Evolutionary conservation across 768 basidiomycete species (phyloP), one percentile per base, ranked within the genome.

Genomic region (Dentipellis fragilis): DNA sequence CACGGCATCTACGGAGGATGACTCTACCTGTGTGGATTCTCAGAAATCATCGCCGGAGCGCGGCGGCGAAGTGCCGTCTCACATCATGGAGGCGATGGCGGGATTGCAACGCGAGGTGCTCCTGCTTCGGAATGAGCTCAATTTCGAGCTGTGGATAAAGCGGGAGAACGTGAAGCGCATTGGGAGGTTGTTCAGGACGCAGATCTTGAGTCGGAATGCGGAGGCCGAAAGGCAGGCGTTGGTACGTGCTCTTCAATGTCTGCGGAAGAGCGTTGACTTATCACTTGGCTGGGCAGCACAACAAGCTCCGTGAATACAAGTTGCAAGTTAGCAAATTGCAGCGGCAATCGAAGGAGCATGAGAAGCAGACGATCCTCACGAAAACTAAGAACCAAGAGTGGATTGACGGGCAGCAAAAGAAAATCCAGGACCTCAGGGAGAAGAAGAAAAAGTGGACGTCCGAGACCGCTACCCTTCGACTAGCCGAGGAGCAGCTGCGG

Each of bases 371-470:
- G 0, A 77, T 81, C 1, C 79, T 78, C 12, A 80, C 84, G 2
- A 89, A 89, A 65, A 79, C 82, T 58, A 86, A 87, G 62, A 90
- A 89, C 64, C 79, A 81, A 2, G 88, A 91, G 56, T 94, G 89
- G 87, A 90, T 90, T 60, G 77, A 73, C 3, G 83, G 90, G 57
- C 69, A 93, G n/a, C 84, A 88, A 64, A 82, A 84, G 56, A 88
- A 87, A 66, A 71, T 92, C 55, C 80, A 77, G 54, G 81, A 82
- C 50, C 74, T 89, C 50, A 76, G 89, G 49, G 87, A 89, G 51
- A 87, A 93, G 65, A 90, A 89, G 68, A 84, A 81, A 65, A 71
- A 73, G 4, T 93, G 90, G 88, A 74, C 80, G 40, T 71, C 71
- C 0, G 89, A 93, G 63, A 82, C 85, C 14, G 80, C 82, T 6